A percentile compares a stretch with the other conserved stretches of the same genome.
These are phyloP conservation scores for Boletus vinaceobasis DNA, from an alignment of 768 basidiomycete species.

Conservation along the genomic window DNA sequence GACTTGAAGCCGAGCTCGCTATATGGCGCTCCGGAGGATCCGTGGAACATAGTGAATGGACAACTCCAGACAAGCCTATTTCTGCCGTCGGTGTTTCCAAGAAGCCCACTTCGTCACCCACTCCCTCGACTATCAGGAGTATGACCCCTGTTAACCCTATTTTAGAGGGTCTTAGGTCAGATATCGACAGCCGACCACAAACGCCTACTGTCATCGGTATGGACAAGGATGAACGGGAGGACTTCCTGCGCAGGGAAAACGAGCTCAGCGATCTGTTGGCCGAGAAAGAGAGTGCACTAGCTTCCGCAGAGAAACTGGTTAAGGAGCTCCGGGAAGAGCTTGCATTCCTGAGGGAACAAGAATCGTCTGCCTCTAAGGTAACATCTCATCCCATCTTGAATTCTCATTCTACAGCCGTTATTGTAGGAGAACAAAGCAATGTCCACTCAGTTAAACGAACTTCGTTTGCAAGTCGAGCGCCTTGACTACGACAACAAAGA, in stretches of 20 bases:
- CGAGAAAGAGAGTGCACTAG: constrained; percentile 83
- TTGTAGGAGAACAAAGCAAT: constrained; percentile 88
- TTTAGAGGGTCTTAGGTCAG: constrained; percentile 66
- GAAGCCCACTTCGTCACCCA: constrained; percentile 52
- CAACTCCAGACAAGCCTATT: constrained; percentile 57
- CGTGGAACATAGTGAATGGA: constrained; percentile 85
- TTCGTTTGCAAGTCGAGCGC: constrained; percentile 86
- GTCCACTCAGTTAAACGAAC: constrained; percentile 89
- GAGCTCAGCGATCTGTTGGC: constrained; percentile 91
- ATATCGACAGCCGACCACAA: constrained; percentile 81
- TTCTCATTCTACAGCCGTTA: constrained; percentile 7
- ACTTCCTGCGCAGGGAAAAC: constrained; percentile 94
- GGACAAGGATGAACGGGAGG: constrained; percentile 96
- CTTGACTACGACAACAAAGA: constrained; percentile 97
- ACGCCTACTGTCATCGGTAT: constrained; percentile 86
- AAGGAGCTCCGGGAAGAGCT: constrained; percentile 89
- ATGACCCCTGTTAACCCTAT: constrained; percentile 74
- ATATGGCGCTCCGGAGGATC: constrained; percentile 85
- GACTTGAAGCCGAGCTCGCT: constrained; percentile 86
- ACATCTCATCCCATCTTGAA: constrained; percentile 11
- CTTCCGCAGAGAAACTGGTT: constrained; percentile 78
- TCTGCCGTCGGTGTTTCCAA: constrained; percentile 43
- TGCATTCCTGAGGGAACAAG: constrained; percentile 87
- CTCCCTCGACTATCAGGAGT: constrained; percentile 64
- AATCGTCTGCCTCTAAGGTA: constrained; percentile 73